phyloP scores from a whole-genome alignment of 805 yeast species.

The Kodamaea leandrae region DNA sequence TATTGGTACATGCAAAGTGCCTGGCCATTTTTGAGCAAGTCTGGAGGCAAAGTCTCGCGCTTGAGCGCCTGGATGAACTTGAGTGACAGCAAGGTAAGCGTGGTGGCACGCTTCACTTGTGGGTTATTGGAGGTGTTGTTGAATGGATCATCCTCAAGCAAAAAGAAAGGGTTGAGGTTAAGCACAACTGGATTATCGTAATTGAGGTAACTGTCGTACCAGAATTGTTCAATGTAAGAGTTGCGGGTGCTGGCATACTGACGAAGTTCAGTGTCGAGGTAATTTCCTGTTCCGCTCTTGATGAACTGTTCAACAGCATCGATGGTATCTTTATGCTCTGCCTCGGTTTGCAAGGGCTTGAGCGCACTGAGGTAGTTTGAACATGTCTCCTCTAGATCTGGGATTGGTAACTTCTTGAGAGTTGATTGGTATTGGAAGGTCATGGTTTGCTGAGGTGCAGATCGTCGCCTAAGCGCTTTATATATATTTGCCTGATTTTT shows the following conservation, averaged over 20 bases:
- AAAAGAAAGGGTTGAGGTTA: slow-evolving; percentile 85
- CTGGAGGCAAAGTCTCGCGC: slow-evolving; percentile 70
- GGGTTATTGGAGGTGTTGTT: slow-evolving; percentile 42
- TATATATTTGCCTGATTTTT: neutral
- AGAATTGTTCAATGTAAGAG: slow-evolving; percentile 88
- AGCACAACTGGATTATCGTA: slow-evolving; percentile 91
- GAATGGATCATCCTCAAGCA: slow-evolving; percentile 90
- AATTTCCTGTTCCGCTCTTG: slow-evolving; percentile 47
- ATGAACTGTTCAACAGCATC: slow-evolving; percentile 58
- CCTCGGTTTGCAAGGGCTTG: slow-evolving; percentile 77
- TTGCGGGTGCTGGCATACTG: slow-evolving; percentile 61
- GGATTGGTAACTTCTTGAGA: slow-evolving; percentile 74
- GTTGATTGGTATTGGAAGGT: slow-evolving; percentile 60
- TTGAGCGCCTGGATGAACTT: slow-evolving; percentile 79
- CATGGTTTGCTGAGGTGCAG: slow-evolving; percentile 6
- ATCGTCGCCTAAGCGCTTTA: neutral
- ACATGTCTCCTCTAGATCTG: slow-evolving; percentile 68
- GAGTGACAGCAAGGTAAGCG: slow-evolving; percentile 71
- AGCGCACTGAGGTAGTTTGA: slow-evolving; percentile 61
- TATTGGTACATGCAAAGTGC: slow-evolving; percentile 91
- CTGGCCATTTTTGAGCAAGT: slow-evolving; percentile 55
- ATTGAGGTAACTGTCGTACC: slow-evolving; percentile 87
- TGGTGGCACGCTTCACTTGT: slow-evolving; percentile 79
- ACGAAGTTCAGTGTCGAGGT: slow-evolving; percentile 61
- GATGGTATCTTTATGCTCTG: slow-evolving; percentile 61